Evolutionary conservation across 148 eudicot genomes (phyloP), one percentile per base, ranked within the genome.

Genomic region (Polygonum aviculare): DNA sequence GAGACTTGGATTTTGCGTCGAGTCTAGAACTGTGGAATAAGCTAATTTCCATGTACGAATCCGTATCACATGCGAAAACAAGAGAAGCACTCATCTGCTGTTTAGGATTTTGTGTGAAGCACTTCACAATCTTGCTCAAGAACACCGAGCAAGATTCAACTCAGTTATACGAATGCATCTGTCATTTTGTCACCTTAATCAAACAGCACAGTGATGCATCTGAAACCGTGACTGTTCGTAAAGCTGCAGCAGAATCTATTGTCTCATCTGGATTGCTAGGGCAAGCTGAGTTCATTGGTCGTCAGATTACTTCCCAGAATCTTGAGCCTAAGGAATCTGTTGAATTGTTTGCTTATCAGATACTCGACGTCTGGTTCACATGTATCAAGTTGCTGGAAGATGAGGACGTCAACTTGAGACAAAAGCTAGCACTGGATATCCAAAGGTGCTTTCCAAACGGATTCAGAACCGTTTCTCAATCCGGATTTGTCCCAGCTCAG

Each of bases 311-410:
- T 59, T 77, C 83, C 7, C 86, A 83, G 26, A 70, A 83, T 70
- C 75, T 80, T 74, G 82, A 89, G 60, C 77, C 76, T 38, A 74
- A 78, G 44, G 81, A 80, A 7, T 80, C 77, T 39, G 74, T 82
- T 48, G 85, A 84, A 77, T 75, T 75, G 76, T 89, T 87, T 75
- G 91, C 85, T 41, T 82, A 75, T 78, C 85, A 78, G 72, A 72
- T 91, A 73, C 78, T 95, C 36, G 90, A 84, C 78, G 40, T 82
- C 47, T 95, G 99, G 99, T 90, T 89, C 79, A 85, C 86, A 12
- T 90, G 94, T 82, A 85, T 95, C 79, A 90, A 84, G 75, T 93
- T 95, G 79, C 84, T 95, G 49, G 99, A 95, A 80, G 99, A 95
- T 72, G 99, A 95, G 81, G 97, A 95, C 83, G 90, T 73, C 26